Evolutionary conservation across 192 early-diverging fungal genomes (phyloP), one percentile per base, ranked within the genome.

Genomic region (Coemansia umbellata): DNA sequence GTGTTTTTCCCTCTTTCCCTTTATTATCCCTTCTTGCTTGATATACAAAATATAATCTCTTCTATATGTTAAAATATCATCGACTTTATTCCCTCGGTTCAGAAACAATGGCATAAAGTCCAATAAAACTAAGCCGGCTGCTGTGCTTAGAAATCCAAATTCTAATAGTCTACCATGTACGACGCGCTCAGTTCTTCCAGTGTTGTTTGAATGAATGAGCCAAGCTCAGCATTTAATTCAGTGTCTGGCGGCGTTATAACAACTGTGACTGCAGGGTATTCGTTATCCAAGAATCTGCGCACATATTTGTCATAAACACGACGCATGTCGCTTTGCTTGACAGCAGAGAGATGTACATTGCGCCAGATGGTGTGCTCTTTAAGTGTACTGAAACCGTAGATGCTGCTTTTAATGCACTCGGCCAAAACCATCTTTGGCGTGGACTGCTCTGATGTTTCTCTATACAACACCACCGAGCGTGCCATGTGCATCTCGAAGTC

Each of bases 401-500:
- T 45, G 26, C 55, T 61, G 21, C 48, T 31, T 1, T 9, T 27
- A 6, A 60, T 39, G 31, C 56, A 56, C 31, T 31, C 28, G 18
- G 33, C 17, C 31, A 73, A 21, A 17, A 78, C 36, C 10, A 37
- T 40, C 5, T 50, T 18, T 1, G 63, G 59, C 23, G 74, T 66
- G 3, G 58, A 27, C 33, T 56, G 55, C 9, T 19, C 31, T 4
- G 35, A 24, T 2, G 55, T 56, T 8, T 19, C 47, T 8, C 21
- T 4, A 22, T 63, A 68, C 13, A 58, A 49, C 22, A 69, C 35
- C 1, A 65, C 10, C 26, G 69, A 72, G 19, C 60, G 59, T 0
- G 69, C 52, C 56, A 73, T 58, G n/a, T 32, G 47, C 37, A 80
- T 56, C 28, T 80, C 78, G 44, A 70, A 67, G 15, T 66, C 54